Conservation (phyloP, 441 rosid genomes). For the Erysimum pusillum region DNA sequence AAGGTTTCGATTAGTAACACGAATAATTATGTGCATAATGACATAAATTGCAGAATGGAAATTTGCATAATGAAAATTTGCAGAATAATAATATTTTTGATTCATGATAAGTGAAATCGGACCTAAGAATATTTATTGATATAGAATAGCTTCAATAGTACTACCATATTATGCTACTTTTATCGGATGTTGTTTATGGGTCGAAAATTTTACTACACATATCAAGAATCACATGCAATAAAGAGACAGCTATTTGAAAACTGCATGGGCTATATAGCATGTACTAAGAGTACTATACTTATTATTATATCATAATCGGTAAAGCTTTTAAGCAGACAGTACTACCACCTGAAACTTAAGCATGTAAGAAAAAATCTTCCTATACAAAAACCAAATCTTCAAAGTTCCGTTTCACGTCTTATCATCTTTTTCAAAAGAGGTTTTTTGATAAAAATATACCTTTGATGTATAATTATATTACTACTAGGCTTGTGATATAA, state of each 20-base stretch:
- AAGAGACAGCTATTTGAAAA: constrained; percentile 18
- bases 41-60: too few relatives aligned
- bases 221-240: constrained; percentile 36
- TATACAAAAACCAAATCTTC: constrained; percentile 38
- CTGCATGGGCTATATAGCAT: constrained; percentile 22
- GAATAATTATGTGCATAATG: too few relatives aligned
- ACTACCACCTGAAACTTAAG: constrained; percentile 31
- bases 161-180: background rate
- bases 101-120: background rate
- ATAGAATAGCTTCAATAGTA: background rate
- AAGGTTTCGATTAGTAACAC: too few relatives aligned
- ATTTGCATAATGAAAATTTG: too few relatives aligned
- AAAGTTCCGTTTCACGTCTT: constrained; percentile 42
- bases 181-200: constrained; percentile 23
- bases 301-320: constrained; percentile 21
- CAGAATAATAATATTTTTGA: too few relatives aligned
- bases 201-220: constrained; percentile 14
- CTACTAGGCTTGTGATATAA: constrained; percentile 28
- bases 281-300: background rate
- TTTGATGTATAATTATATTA: constrained; percentile 33
- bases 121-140: background rate
- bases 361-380: constrained; percentile 33
- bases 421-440: constrained; percentile 44
- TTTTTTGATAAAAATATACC: background rate
- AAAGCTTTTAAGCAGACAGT: constrained; percentile 23